Base-by-base conservation (phyloP, 495 filamentous ascomycete species). In the Penicillium bialowiezense region DNA sequence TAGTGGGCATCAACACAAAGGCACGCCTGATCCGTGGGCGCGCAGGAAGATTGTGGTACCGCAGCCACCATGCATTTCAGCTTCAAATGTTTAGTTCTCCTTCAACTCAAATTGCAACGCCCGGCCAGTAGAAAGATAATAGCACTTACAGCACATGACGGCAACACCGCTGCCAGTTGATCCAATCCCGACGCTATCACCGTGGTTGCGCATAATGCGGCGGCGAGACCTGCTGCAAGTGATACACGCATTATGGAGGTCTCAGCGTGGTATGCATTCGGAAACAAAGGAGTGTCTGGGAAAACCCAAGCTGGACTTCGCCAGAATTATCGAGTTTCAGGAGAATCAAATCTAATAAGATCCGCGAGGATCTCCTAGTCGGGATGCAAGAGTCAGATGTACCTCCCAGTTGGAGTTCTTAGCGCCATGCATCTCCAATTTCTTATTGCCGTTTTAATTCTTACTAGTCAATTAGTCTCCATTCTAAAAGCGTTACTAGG, bases 1-100 rank as follows among this genome's bases (percentile, higher is more conserved):
- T 63, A 60, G 2, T 34, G 41, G 6, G 33, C 15, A 33, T 69
- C 55, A 0, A 46, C 56, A 40, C 66, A 69, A 7, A 63, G 52
- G 37, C 66, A 69, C 14, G 32, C 29, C 24, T 60, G 52, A 21
- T 69, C 54, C 1, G 62, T 63, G 3, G 44, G 7, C 7, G 55
- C 18, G 20, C 66, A 69, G 23, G 40, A 44, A 1, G 59, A 58
- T 42, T 62, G 33, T 1, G 62, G 24, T n/a, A 63, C 37, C 9
- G 54, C 50, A 26, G 24, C 20, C 8, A 34, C 42, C 54, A 68
- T 58, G 29, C 65, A 69, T n/a, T 52, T 12, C 18, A 62, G 46
- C 65, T 67, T 38, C 24, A 19, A 12, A 33, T 9, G 6, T 37
- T 59, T 37, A 59, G 41, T 14, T 33, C 5, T 21, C 2, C 12